phyloP scores from a whole-genome alignment of 306 rosid genomes.

The Quercus cerris region DNA sequence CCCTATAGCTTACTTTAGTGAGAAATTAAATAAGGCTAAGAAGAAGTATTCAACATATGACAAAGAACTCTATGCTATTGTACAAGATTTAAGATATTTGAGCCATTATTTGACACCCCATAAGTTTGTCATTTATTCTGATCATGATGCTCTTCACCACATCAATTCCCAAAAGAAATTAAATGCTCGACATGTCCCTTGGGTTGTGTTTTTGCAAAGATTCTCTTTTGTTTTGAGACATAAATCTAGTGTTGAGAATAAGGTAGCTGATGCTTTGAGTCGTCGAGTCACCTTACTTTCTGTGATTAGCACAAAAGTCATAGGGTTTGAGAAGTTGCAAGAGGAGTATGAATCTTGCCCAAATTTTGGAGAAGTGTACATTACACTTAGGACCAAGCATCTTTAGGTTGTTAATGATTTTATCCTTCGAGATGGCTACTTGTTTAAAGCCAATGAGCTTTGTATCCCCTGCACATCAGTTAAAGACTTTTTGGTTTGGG shows the following conservation, averaged over 20 bases:
- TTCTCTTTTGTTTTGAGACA: neutral
- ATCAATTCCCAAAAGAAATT: neutral
- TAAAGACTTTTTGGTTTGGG: neutral
- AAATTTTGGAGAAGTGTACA: neutral
- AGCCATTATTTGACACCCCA: neutral
- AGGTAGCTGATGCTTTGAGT: neutral
- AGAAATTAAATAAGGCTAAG: conserved; percentile 10
- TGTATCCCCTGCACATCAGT: neutral
- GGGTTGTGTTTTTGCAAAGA: neutral
- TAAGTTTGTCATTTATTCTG: neutral
- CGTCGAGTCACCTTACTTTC: neutral
- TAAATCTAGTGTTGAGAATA: neutral
- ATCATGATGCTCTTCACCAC: neutral
- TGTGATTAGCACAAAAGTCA: neutral
- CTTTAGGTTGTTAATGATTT: neutral
- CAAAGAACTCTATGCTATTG: neutral
- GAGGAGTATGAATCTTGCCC: neutral
- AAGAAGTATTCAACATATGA: neutral
- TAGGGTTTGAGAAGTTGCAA: neutral
- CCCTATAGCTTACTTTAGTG: neutral
- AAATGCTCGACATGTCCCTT: neutral
- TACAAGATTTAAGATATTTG: neutral
- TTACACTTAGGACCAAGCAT: neutral
- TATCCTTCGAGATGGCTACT: neutral
- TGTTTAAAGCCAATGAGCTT: neutral